Base-by-base conservation (phyloP, 2,329 filamentous ascomycete species). In the Coniella vitis region DNA sequence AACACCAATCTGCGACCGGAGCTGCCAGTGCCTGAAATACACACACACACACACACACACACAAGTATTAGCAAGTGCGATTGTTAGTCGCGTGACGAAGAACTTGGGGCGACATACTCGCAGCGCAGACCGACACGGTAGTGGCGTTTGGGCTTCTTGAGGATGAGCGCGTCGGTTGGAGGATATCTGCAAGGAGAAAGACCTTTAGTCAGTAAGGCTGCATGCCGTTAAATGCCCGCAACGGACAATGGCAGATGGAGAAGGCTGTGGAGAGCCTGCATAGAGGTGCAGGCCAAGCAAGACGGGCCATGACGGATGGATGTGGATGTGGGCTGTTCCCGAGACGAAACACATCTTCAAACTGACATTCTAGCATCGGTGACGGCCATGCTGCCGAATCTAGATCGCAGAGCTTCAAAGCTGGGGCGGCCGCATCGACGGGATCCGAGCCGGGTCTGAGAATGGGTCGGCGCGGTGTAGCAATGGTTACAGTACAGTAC, bases 1-100 rank as follows among this genome's bases (percentile, higher is more conserved):
- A 21, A 84, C 85, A 65, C 87, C 91, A 63, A 97, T 86, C 57
- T 95, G 83, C 58, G 94, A 91, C 48, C 91, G 87, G 39, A 98
- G 75, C 69, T 93, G 87, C 83, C 86, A 90, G 68, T 93, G 87
- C 57, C 86, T 90, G 22, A 32, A 40, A 48, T 41, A 43, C 38
- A 36, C 8, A 20, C n/a, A n/a, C n/a, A n/a, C n/a, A n/a, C n/a
- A n/a, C n/a, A n/a, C n/a, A n/a, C n/a, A n/a, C n/a, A n/a, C n/a
- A 31, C 10, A 42, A 49, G 36, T 9, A 12, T 20, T 34, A 21
- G n/a, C 16, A 22, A 12, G 20, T 22, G 7, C 5, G 25, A 22
- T 44, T 45, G 17, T 38, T 17, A 38, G 9, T 49, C 38, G 48
- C 42, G 44, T 45, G 38, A 68, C 78, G 57, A 69, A 86, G 81